These are phyloP conservation scores for Lipomyces oligophaga DNA, from an alignment of 805 yeast species.

Conservation along the genomic window DNA sequence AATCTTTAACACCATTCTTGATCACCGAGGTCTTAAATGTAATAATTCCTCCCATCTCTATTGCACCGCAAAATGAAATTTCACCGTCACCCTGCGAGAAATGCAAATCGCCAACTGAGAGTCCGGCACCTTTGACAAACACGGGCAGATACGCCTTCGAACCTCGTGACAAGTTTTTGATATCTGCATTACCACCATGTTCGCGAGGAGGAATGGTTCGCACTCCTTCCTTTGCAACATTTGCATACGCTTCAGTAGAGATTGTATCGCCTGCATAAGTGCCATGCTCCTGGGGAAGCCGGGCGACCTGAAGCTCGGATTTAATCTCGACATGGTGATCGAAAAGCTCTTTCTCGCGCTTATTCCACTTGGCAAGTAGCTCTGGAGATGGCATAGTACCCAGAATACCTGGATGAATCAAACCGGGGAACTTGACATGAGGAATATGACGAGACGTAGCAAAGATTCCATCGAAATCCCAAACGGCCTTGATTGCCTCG, in stretches of 20 bases:
- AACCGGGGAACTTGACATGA: conserved; percentile 48
- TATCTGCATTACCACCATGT: conserved; percentile 53
- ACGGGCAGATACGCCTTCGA: conserved; percentile 49
- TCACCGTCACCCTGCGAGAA: conserved; percentile 55
- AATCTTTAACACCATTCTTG: conserved; percentile 43
- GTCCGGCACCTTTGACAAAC: conserved; percentile 47
- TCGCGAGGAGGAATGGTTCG: conserved; percentile 48
- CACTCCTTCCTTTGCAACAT: conserved; percentile 44
- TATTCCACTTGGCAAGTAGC: conserved; percentile 46
- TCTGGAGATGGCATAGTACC: conserved; percentile 49
- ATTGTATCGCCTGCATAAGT: conserved; percentile 44
- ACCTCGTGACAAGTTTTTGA: conserved; percentile 49
- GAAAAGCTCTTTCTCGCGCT: conserved; percentile 42
- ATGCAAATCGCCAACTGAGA: conserved; percentile 50
- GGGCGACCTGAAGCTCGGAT: conserved; percentile 42
- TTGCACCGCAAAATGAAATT: conserved; percentile 52
- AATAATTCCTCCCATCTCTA: conserved; percentile 50
- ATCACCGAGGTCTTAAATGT: conserved; percentile 44
- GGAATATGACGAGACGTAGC: conserved; percentile 51
- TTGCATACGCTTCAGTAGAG: conserved; percentile 33
- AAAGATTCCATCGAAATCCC: conserved; percentile 51
- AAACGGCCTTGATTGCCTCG: conserved; percentile 49
- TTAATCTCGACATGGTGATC: conserved; percentile 22
- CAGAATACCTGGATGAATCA: conserved; percentile 51
- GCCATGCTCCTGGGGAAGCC: conserved; percentile 40